phyloP scores from a whole-genome alignment of 2,329 filamentous ascomycete genomes.

The Pseudogymnoascus sp. region DNA sequence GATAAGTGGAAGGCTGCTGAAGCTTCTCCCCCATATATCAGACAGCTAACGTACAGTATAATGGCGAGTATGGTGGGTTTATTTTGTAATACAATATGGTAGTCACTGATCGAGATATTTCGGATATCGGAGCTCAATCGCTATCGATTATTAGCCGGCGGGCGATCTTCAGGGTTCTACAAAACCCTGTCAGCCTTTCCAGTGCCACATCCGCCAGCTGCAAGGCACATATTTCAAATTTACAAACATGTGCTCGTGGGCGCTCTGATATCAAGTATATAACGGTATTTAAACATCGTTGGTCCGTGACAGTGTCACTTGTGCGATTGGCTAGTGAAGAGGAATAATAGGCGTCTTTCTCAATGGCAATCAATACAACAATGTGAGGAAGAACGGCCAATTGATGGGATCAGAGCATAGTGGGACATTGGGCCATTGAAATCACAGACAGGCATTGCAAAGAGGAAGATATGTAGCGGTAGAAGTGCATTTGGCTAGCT shows the following conservation, averaged over 20 bases:
- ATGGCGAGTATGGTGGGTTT: background rate
- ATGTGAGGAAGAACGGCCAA: background rate
- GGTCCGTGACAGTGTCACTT: background rate
- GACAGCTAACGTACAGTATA: background rate
- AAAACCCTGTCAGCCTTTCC: background rate
- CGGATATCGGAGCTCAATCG: conserved; percentile 7
- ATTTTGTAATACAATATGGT: background rate
- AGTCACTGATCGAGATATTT: background rate
- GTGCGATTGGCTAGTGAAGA: background rate
- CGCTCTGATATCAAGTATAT: background rate
- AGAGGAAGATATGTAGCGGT: background rate
- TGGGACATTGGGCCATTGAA: no score
- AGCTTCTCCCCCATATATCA: background rate
- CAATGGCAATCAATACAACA: background rate
- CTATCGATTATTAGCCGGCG: conserved; percentile 8
- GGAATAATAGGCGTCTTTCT: background rate
- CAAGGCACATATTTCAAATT: background rate
- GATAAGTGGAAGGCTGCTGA: background rate
- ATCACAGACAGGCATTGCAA: background rate
- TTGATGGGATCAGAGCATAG: background rate
- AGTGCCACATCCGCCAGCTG: background rate
- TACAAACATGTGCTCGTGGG: background rate
- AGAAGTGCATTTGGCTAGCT: conserved; percentile 7
- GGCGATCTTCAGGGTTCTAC: conserved; percentile 2
- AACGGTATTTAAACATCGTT: background rate